A percentile compares a stretch with the other conserved stretches of the same genome.
phyloP scores from a whole-genome alignment of 1,139 yeast species.

The Debaryomycetaceae sp. region DNA sequence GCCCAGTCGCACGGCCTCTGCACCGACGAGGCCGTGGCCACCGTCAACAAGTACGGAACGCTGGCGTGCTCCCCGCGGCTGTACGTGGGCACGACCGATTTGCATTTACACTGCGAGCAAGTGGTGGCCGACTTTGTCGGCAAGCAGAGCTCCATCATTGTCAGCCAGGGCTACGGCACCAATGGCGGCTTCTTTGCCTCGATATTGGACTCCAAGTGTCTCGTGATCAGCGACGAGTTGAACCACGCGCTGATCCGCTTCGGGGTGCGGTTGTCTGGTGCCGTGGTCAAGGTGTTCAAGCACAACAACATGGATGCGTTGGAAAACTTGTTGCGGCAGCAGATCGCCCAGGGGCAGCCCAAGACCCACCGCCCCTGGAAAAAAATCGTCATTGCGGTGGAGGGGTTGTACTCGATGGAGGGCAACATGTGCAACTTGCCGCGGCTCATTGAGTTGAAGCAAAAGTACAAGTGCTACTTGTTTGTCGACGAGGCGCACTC shows the following conservation, averaged over 20 bases:
- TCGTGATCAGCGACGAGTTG: constrained; percentile 89
- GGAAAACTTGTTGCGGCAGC: constrained; percentile 77
- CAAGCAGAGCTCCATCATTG: constrained; percentile 80
- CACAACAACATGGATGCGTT: constrained; percentile 85
- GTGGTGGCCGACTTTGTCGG: constrained; percentile 85
- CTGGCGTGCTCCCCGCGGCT: constrained; percentile 76
- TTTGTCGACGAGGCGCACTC: constrained; percentile 98
- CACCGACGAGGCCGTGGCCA: constrained; percentile 69
- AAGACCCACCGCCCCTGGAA: constrained; percentile 97
- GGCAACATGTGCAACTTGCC: constrained; percentile 93
- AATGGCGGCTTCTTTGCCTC: constrained; percentile 88
- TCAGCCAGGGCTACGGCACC: constrained; percentile 95
- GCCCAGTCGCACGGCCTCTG: constrained; percentile 94
- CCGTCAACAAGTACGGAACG: constrained; percentile 67
- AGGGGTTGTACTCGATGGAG: constrained; percentile 97
- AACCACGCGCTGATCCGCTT: constrained; percentile 95
- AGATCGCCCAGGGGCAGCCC: constrained; percentile 95
- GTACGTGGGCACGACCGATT: constrained; percentile 69
- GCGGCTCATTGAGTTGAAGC: constrained; percentile 63
- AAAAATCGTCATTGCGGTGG: constrained; percentile 88
- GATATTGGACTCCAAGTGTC: constrained; percentile 78
- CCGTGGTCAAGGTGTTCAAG: constrained; percentile 85
- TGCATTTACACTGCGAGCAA: constrained; percentile 70
- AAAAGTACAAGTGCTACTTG: constrained; percentile 83
- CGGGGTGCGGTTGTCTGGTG: constrained; percentile 91